Evolutionary conservation across 2,329 filamentous ascomycete genomes (phyloP), one percentile per base, ranked within the genome.

Genomic region (Cladosporium oxysporum): DNA sequence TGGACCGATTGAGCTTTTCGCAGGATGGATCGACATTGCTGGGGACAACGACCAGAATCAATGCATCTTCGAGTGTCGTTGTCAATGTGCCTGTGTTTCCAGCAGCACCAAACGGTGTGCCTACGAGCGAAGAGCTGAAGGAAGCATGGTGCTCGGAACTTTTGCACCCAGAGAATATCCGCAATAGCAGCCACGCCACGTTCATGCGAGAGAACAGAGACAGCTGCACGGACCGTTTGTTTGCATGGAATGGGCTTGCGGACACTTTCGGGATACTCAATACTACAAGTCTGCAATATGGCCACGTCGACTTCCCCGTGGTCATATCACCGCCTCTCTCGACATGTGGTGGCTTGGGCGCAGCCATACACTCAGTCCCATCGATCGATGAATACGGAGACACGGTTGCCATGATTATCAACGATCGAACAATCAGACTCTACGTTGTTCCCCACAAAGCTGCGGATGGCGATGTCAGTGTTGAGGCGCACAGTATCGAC

Each of bases 141-240:
- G 75, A 77, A 66, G 76, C 76, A 2, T 78, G 76, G 76, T 78
- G 76, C 60, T 75, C 76, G 4, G 76, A 76, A 21, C 69, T 78
- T 37, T 66, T 78, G 41, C 75, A 78, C 41, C 76, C 76, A 12
- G 75, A 76, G 58, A 78, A 78, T 58, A 76, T 78, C 50, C 73
- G 75, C 5, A 76, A 78, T 52, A 77, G 73, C 66, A 78, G 76
- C 52, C 76, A 78, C 64, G 75, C 76, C 4, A 73, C 71, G 0
- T 78, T 78, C 64, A 74, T 77, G 72, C 73, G 75, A 10, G 73
- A 77, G 53, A 68, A 71, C 8, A 66, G 72, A 12, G 64, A 57
- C 35, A 71, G 70, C 26, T 71, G 69, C 57, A 77, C 76, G 55
- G 76, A 78, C 55, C 71, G 71, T 37, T 58, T 78, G 2, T 78